Base-by-base conservation (phyloP, 1,284 basidiomycete species). In the Heterobasidion annosum region DNA sequence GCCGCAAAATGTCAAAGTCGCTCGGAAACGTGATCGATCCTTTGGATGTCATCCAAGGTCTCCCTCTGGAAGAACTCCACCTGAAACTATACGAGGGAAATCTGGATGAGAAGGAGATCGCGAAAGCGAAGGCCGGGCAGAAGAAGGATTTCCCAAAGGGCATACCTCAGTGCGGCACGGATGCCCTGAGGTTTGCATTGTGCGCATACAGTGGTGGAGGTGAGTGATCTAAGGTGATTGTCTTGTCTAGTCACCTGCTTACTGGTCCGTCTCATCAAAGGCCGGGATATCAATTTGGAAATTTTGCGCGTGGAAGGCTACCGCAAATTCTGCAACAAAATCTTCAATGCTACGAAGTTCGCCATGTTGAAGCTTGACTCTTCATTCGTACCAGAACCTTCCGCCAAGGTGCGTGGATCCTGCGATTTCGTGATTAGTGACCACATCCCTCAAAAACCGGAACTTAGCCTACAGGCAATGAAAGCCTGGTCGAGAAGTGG, bases 111-210 rank as follows among this genome's bases (percentile, higher is more conserved):
- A 91, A 88, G 70, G 97, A 99, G 75, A 90, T 99, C 57, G 65
- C 71, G 51, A 97, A 96, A 70, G 97, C 96, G 1, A 91, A 87
- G 61, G 79, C 87, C 15, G 96, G 96, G 5, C 97, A 99, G 78
- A 98, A 98, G 85, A 98, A 98, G 70, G 91, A 99, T 69, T 99
- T 93, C 79, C 96, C 97, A 35, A 98, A 95, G 73, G 97, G 97
- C 42, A 99, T 99, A 57, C 97, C 97, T 1, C 93, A 99, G 71
- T 99, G 97, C 66, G 97, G 97, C 51, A 96, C 94, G 13, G 97
- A 99, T 67, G 97, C 96, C 2, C 74, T 99, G 63, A 79, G 97
- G 46, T 98, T 99, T 72, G 91, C 96, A 2, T 76, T 99, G 46
- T 97, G 93, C 68, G 93, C 94, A 50, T 98, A 98, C 73, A 94